Evolutionary conservation across 2,329 filamentous ascomycete genomes (phyloP).

Genomic region (Aspergillus fijiensis): DNA sequence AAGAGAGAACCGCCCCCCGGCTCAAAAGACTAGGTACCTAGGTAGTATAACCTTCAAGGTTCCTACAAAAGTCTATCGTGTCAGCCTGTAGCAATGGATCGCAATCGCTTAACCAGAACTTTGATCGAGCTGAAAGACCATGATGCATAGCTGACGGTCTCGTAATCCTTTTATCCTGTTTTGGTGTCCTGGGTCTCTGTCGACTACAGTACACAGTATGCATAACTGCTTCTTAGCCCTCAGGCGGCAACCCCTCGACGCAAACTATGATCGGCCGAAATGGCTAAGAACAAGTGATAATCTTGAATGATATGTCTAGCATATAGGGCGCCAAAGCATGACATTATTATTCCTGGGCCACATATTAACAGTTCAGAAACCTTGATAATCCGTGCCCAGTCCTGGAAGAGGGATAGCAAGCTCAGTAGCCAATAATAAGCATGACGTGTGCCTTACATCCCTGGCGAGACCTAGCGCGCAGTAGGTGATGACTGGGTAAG

Average conservation of each 20-base stretch:
- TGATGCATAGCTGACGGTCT: not conserved
- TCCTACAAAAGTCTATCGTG: not conserved
- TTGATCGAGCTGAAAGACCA: not conserved
- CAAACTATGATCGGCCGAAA: not conserved
- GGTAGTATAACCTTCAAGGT: not conserved
- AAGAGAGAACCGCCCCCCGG: not conserved
- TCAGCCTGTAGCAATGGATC: not conserved
- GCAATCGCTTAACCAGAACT: not conserved
- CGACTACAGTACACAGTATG: not conserved
- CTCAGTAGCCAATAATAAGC: conserved; percentile 3
- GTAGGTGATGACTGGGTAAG: not conserved
- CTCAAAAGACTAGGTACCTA: not conserved
- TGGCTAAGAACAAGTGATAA: conserved; percentile 1
- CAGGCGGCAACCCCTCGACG: not conserved
- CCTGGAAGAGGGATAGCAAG: not conserved
- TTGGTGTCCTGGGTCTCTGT: not conserved
- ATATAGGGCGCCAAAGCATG: conserved; percentile 1
- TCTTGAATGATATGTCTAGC: not conserved
- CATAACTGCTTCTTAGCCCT: not conserved
- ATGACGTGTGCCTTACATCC: conserved; percentile 6
- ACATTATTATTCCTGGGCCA: not conserved
- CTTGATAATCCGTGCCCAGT: not conserved
- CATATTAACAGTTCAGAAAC: not conserved
- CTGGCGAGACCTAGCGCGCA: not conserved
- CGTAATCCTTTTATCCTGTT: not conserved